A percentile compares a stretch with the other conserved stretches of the same genome.
phyloP scores from a whole-genome alignment of 2,329 filamentous ascomycete genomes.

The Tolypocladium cylindrosporum region DNA sequence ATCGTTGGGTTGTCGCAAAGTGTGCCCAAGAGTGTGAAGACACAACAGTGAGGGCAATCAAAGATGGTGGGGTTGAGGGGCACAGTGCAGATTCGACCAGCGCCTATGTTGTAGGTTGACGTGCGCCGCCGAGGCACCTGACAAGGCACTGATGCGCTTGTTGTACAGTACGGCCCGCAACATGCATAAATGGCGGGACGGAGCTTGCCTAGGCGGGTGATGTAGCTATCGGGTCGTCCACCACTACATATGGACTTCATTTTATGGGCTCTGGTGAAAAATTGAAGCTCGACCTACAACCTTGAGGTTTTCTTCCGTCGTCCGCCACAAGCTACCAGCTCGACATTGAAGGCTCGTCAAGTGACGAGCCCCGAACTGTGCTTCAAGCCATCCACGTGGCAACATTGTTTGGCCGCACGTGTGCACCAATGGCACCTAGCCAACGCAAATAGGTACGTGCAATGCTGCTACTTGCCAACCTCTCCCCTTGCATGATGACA shows the following conservation, averaged over 20 bases:
- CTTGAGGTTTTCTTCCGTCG: background rate
- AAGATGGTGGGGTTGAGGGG: conserved; percentile 25
- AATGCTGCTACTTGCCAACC: background rate
- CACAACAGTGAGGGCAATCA: conserved; percentile 4
- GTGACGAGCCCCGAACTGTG: background rate
- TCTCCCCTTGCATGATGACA: conserved; percentile 39
- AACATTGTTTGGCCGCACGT: background rate
- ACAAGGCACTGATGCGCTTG: background rate
- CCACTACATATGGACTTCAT: background rate
- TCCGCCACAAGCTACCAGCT: background rate
- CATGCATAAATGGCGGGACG: background rate
- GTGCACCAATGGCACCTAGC: background rate
- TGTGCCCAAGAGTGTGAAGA: conserved; percentile 16
- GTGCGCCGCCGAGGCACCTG: conserved; percentile 1
- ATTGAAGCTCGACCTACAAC: background rate
- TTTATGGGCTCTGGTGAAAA: background rate
- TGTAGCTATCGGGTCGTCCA: background rate
- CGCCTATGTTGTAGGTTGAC: conserved; percentile 9
- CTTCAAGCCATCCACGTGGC: background rate
- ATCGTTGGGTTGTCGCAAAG: conserved; percentile 21
- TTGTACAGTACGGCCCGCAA: background rate
- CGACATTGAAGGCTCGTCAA: background rate
- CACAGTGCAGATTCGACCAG: conserved; percentile 22
- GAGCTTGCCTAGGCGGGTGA: background rate
- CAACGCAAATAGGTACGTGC: background rate